Percentiles rank a stretch among this genome's conserved stretches.
phyloP scores from a whole-genome alignment of 345 rosid genomes.

The Melastoma malabathricum region DNA sequence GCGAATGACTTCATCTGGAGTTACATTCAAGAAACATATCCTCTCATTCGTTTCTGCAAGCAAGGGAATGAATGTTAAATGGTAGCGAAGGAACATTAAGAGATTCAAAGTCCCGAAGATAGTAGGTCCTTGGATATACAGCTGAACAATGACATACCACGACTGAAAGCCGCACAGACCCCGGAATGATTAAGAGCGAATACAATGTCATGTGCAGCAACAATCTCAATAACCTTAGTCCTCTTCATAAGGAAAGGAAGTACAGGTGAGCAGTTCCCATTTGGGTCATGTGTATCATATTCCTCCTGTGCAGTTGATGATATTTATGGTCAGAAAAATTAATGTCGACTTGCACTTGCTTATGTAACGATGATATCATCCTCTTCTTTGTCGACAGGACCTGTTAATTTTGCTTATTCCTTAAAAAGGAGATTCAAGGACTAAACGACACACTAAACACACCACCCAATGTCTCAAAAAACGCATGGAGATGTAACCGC shows the following conservation, averaged over 20 bases:
- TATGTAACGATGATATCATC: background rate
- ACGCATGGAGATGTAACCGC: too few species aligned
- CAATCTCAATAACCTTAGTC: slow-evolving; percentile 85
- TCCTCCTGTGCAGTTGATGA: slow-evolving; percentile 41
- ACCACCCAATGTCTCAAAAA: too few species aligned
- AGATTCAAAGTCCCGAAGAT: too few species aligned
- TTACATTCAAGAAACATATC: slow-evolving; percentile 75
- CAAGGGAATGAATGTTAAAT: background rate
- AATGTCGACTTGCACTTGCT: background rate
- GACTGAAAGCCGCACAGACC: slow-evolving; percentile 79
- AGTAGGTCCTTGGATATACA: background rate
- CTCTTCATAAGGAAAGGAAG: slow-evolving; percentile 84
- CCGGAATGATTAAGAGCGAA: slow-evolving; percentile 97
- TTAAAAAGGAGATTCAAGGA: too few species aligned
- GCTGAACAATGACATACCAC: slow-evolving; percentile 35
- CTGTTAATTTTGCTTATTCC: too few species aligned
- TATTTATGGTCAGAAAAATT: background rate
- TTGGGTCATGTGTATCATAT: slow-evolving; percentile 93
- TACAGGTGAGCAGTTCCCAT: slow-evolving; percentile 65
- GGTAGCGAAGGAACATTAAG: too few species aligned
- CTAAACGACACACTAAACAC: too few species aligned
- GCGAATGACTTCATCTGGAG: slow-evolving; percentile 86
- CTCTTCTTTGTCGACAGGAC: background rate
- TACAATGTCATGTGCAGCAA: slow-evolving; percentile 84
- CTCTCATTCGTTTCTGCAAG: slow-evolving; percentile 70